Percentiles rank a stretch among this genome's conserved stretches.
These are phyloP conservation scores for Paramecium pentaurelia DNA, from an alignment of 73 alveolate species.

Conservation along the genomic window DNA sequence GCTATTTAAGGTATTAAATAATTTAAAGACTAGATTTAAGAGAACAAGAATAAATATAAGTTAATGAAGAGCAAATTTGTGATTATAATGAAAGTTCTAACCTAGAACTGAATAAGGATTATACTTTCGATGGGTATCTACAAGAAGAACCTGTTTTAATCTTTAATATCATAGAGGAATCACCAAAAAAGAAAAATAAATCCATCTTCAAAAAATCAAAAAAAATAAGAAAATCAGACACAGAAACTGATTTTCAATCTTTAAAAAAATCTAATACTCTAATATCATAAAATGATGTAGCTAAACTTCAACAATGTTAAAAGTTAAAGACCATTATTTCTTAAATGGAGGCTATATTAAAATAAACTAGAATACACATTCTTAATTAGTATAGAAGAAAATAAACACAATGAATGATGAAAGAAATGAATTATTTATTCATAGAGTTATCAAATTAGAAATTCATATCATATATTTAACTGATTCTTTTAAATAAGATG, in stretches of 20 bases:
- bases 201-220: slow-evolving; percentile 8
- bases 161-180: background rate
- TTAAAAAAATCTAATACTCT: background rate
- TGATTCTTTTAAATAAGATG: background rate
- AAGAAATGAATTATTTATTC: background rate
- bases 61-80: background rate
- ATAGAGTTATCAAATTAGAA: background rate
- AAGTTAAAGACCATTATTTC: slow-evolving; percentile 9
- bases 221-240: slow-evolving; percentile 16
- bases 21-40: background rate
- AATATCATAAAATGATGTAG: background rate
- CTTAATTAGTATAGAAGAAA: background rate
- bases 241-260: background rate
- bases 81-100: background rate
- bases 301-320: background rate
- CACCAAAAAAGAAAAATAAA: background rate
- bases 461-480: background rate
- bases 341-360: background rate
- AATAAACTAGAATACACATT: background rate
- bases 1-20: background rate
- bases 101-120: background rate
- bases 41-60: background rate
- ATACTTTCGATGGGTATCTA: slow-evolving; percentile 11
- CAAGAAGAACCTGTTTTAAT: slow-evolving; percentile 5
- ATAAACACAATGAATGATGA: background rate